Conservation (phyloP, 225 moss, liverwort and hornwort genomes). For the Pleurozium schreberi region DNA sequence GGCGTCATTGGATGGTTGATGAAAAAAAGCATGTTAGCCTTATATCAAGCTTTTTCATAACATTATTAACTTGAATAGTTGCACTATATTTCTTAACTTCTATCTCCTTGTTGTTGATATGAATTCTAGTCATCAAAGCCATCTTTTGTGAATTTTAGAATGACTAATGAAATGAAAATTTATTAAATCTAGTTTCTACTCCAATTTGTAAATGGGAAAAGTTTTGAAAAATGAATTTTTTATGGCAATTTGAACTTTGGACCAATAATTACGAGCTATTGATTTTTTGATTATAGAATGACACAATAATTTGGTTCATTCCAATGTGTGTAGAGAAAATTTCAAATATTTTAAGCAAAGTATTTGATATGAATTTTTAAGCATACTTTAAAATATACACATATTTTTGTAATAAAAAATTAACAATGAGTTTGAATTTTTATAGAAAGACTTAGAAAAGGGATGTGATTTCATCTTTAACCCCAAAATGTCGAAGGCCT, state of each 20-base stretch:
- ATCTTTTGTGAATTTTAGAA: neutral
- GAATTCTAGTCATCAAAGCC: neutral
- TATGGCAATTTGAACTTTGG: neutral
- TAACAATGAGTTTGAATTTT: fast-evolving
- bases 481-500: too few species aligned
- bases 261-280: neutral
- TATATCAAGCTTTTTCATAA: neutral
- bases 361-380: too few species aligned
- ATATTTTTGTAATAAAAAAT: neutral
- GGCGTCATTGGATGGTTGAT: neutral
- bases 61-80: neutral
- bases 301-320: neutral
- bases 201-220: neutral
- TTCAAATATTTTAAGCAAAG: too few species aligned
- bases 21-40: neutral
- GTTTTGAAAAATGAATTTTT: neutral
- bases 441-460: neutral
- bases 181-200: neutral
- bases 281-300: neutral
- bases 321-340: too few species aligned
- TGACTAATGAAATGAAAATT: neutral
- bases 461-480: neutral
- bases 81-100: neutral
- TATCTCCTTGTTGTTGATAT: neutral
- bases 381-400: too few species aligned